Conservation (phyloP, 805 yeast species). For the Candida cerambycidarum region DNA sequence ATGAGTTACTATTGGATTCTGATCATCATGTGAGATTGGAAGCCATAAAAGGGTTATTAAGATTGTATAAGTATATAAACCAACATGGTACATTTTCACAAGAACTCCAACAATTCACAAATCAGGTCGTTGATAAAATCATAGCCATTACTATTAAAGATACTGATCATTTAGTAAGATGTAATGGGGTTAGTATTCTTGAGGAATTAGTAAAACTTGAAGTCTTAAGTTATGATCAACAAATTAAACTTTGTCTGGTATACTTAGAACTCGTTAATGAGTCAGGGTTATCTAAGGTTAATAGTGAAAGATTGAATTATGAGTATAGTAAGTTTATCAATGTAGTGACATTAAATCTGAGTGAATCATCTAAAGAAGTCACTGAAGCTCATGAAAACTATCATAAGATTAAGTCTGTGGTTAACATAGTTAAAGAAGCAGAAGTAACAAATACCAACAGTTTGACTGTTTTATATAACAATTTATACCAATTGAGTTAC, state of each 20-base stretch:
- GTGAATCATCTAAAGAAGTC: too few species aligned
- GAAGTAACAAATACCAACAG: neutral
- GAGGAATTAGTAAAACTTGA: slow-evolving; percentile 59
- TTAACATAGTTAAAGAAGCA: slow-evolving; percentile 13
- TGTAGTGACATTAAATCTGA: slow-evolving; percentile 11
- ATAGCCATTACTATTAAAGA: slow-evolving; percentile 53
- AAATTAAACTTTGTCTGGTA: slow-evolving; percentile 23
- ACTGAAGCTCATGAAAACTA: slow-evolving; percentile 22
- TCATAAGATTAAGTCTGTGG: slow-evolving; percentile 16
- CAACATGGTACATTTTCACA: slow-evolving; percentile 19
- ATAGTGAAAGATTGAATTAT: slow-evolving; percentile 28
- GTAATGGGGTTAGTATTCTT: slow-evolving; percentile 50
- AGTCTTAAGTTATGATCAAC: slow-evolving; percentile 60
- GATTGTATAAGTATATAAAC: slow-evolving; percentile 36
- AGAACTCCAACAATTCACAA: slow-evolving; percentile 76
- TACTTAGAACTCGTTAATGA: slow-evolving; percentile 7
- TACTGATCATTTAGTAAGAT: slow-evolving; percentile 52
- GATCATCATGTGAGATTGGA: slow-evolving; percentile 61
- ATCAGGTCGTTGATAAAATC: slow-evolving; percentile 64
- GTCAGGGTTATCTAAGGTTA: slow-evolving; percentile 18
- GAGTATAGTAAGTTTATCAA: slow-evolving; percentile 59
- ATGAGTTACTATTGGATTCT: slow-evolving; percentile 56
- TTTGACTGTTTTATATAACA: slow-evolving; percentile 21
- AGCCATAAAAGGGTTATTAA: slow-evolving; percentile 55
- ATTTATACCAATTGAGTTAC: slow-evolving; percentile 31